Percentiles rank a stretch among this genome's conserved stretches.
Conservation (phyloP, 345 rosid species). For the Hibiscus mutabilis region DNA sequence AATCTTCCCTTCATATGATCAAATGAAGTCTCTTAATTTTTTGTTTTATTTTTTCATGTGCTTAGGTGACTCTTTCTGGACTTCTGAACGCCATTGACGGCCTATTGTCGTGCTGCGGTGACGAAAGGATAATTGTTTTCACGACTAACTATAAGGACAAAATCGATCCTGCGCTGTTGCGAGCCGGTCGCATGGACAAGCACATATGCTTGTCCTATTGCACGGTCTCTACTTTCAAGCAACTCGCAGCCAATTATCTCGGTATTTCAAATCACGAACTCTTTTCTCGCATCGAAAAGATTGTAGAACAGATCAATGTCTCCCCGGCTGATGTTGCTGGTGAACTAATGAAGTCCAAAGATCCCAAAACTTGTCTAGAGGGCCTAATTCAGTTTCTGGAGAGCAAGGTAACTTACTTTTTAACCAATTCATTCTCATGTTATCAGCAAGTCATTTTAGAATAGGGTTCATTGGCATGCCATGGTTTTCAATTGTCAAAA, state of each 20-base stretch:
- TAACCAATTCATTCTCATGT: neutral
- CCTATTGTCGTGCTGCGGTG: constrained; percentile 38
- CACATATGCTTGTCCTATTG: constrained; percentile 35
- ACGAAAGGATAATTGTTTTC: constrained; percentile 39
- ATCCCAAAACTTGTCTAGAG: constrained; percentile 16
- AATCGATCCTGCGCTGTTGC: constrained; percentile 34
- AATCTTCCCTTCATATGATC: neutral
- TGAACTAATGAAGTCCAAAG: constrained; percentile 27
- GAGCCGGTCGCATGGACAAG: constrained; percentile 42
- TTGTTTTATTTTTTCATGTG: neutral
- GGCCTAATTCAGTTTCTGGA: constrained; percentile 25
- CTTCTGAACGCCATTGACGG: constrained; percentile 38
- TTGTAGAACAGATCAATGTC: constrained; percentile 22
- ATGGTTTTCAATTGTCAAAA: neutral
- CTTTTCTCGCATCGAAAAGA: constrained; percentile 18
- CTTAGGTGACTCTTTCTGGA: constrained; percentile 33
- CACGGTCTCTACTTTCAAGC: constrained; percentile 37
- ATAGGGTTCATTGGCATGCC: neutral
- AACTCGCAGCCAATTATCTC: constrained; percentile 30
- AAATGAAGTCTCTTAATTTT: neutral
- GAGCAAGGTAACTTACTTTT: constrained; percentile 23
- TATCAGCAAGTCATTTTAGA: neutral
- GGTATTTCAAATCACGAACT: constrained; percentile 21
- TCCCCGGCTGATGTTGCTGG: constrained; percentile 41
- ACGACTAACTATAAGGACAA: constrained; percentile 39